Evolutionary conservation across 768 basidiomycete species (phyloP).

Genomic region (Naganishia friedmannii): DNA sequence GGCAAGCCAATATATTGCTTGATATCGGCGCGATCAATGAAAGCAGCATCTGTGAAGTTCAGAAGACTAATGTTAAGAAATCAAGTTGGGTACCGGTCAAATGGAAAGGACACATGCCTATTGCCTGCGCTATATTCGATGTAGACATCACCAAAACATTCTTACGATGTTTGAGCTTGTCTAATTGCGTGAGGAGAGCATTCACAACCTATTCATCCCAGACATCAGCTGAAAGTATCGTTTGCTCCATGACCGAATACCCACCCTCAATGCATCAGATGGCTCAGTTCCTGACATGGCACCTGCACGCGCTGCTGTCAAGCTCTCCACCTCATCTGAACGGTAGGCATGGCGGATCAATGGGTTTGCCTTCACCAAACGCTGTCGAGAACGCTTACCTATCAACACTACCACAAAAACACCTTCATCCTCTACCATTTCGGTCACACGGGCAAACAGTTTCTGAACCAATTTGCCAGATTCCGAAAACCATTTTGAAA

Average conservation of each 20-base stretch:
- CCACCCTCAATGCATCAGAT: constrained; percentile 82
- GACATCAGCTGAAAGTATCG: background rate
- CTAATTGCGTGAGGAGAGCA: constrained; percentile 91
- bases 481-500: constrained; percentile 98
- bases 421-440: constrained; percentile 86
- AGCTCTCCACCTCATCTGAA: constrained; percentile 89
- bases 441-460: constrained; percentile 76
- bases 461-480: constrained; percentile 96
- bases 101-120: constrained; percentile 60
- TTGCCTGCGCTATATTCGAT: constrained; percentile 89
- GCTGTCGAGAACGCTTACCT: constrained; percentile 56
- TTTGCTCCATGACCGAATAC: constrained; percentile 37
- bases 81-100: background rate
- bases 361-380: background rate
- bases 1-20: constrained; percentile 92
- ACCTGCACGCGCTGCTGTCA: constrained; percentile 90
- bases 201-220: constrained; percentile 75
- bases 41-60: constrained; percentile 70
- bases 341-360: background rate
- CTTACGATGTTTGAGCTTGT: constrained; percentile 86
- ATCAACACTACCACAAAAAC: constrained; percentile 92
- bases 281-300: constrained; percentile 96
- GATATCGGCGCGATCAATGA: constrained; percentile 94
- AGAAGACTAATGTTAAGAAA: background rate
- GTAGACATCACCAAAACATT: constrained; percentile 96